These are phyloP conservation scores for Daldinia concentrica DNA, from an alignment of 495 filamentous ascomycete species.

Conservation along the genomic window DNA sequence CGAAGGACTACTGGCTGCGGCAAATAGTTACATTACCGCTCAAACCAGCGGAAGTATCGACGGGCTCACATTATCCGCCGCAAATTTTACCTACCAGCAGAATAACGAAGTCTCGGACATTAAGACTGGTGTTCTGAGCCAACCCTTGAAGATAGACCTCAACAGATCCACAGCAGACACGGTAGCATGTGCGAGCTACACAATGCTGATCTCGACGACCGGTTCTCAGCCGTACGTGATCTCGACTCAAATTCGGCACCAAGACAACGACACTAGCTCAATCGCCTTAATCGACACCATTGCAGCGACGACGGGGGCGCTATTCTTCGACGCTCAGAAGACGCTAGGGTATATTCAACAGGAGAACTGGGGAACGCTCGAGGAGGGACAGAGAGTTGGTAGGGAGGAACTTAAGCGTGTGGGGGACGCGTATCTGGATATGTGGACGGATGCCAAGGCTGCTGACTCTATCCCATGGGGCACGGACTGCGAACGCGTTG, in stretches of 20 bases:
- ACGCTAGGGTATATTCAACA: conserved; percentile 54
- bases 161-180: conserved; percentile 54
- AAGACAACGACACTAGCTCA: conserved; percentile 40
- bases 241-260: conserved; percentile 56
- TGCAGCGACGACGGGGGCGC: conserved; percentile 56
- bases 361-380: conserved; percentile 54
- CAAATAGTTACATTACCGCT: conserved; percentile 49
- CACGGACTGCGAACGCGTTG: conserved; percentile 58
- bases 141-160: conserved; percentile 51
- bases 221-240: conserved; percentile 54
- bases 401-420: conserved; percentile 55
- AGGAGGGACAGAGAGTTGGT: conserved; percentile 36
- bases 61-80: conserved; percentile 42
- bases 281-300: conserved; percentile 57
- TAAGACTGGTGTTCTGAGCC: conserved; percentile 46
- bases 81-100: conserved; percentile 54
- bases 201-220: conserved; percentile 51
- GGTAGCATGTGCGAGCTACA: conserved; percentile 56
- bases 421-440: conserved; percentile 59
- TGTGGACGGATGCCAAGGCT: conserved; percentile 59
- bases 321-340: conserved; percentile 58
- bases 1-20: conserved; percentile 50
- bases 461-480: conserved; percentile 58
- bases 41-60: conserved; percentile 45
- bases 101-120: conserved; percentile 54